Evolutionary conservation across 495 filamentous ascomycete species (phyloP).

Genomic region (Penicillium paxilli): DNA sequence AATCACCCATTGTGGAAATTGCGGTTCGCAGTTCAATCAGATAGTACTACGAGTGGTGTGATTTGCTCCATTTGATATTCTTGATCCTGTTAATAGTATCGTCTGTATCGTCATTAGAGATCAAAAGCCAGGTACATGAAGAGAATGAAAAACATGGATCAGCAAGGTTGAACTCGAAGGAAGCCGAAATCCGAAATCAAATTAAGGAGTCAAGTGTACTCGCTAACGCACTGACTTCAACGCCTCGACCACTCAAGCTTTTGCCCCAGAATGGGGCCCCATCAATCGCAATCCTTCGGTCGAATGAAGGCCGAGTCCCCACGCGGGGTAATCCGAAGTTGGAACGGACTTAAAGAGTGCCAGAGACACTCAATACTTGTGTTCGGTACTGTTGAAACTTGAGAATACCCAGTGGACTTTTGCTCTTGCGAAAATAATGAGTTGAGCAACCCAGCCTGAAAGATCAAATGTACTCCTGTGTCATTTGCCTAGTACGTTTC

Average conservation of each 20-base stretch:
- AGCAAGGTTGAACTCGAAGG: background rate
- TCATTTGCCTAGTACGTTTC: no score
- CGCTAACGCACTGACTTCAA: constrained; percentile 1
- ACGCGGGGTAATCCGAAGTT: background rate
- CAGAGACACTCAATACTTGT: background rate
- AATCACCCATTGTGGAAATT: background rate
- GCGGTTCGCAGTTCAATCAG: background rate
- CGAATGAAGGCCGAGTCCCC: constrained; percentile 2
- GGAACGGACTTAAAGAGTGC: background rate
- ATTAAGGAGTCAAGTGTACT: background rate
- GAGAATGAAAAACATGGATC: background rate
- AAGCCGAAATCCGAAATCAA: no score
- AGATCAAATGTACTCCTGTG: no score
- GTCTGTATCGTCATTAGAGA: no score
- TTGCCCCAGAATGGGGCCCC: constrained; percentile 4
- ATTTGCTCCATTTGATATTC: no score
- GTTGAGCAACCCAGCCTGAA: no score
- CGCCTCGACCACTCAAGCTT: constrained; percentile 15
- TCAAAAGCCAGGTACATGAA: no score
- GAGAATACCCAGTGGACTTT: no score
- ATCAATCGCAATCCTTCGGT: constrained; percentile 4
- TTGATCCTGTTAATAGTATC: no score
- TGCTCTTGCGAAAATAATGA: no score
- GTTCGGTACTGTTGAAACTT: no score
- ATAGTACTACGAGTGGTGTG: background rate